A percentile compares a stretch with the other conserved stretches of the same genome.
These are phyloP conservation scores for Aspergillus uvarum DNA, from an alignment of 2,329 filamentous ascomycete genomes.

Conservation along the genomic window DNA sequence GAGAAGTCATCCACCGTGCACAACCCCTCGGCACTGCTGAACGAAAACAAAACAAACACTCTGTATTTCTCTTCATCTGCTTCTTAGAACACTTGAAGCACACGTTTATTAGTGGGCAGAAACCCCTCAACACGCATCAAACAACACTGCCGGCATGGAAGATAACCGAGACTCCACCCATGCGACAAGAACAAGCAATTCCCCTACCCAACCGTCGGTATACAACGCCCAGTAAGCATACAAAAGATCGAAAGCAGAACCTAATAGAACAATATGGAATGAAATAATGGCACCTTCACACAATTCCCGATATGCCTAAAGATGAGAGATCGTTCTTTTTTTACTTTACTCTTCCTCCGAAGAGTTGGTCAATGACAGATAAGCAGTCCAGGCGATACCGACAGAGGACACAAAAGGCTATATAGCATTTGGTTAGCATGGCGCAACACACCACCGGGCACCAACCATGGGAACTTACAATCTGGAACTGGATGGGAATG, in stretches of 20 bases:
- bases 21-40: too few relatives aligned
- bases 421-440: not conserved
- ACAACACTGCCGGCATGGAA: slow-evolving; percentile 7
- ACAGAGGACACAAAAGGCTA: slow-evolving; percentile 94
- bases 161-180: slow-evolving; percentile 17
- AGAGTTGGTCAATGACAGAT: slow-evolving; percentile 87
- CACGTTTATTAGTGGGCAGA: not conserved
- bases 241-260: not conserved
- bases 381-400: slow-evolving; percentile 97
- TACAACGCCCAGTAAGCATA: slow-evolving; percentile 19
- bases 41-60: too few relatives aligned
- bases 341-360: slow-evolving; percentile 62
- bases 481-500: slow-evolving; percentile 93
- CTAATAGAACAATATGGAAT: not conserved
- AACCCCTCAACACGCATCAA: not conserved
- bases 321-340: slow-evolving; percentile 5
- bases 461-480: slow-evolving; percentile 61
- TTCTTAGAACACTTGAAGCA: not conserved
- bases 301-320: not conserved
- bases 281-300: slow-evolving; percentile 5
- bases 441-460: not conserved
- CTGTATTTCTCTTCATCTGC: not conserved
- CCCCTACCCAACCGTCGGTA: slow-evolving; percentile 5
- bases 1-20: not conserved
- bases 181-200: slow-evolving; percentile 9